Base-by-base conservation (phyloP, 495 filamentous ascomycete genomes). In the Halenospora varia region DNA sequence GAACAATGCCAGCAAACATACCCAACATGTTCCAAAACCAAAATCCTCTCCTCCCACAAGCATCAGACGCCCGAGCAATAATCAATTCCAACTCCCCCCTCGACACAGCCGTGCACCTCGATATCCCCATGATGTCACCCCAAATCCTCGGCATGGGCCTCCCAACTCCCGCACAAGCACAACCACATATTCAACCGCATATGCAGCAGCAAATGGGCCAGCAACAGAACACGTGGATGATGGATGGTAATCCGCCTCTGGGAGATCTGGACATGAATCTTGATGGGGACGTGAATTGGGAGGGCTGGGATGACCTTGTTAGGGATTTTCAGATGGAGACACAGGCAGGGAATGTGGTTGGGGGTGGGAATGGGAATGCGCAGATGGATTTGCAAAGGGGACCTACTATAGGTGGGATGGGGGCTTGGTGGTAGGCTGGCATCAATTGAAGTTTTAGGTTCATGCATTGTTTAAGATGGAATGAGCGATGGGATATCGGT, bases 1-100 rank as follows among this genome's bases (percentile, higher is more conserved):
- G 13, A 54, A 20, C 10, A 41, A 42, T 47, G 29, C 25, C 51
- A 24, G 11, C 49, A 29, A 52, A 8, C 23, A 35, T 23, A n/a
- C 23, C 23, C 45, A n/a, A 26, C 10, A 6, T n/a, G 1, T 72
- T 74, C 1, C 65, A 64, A 9, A 64, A 70, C 53, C 66, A 77
- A 2, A 76, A n/a, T n/a, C n/a, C n/a, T n/a, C n/a, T n/a, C n/a
- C n/a, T n/a, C n/a, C n/a, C n/a, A n/a, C n/a, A n/a, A n/a, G n/a
- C n/a, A n/a, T n/a, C n/a, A n/a, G n/a, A n/a, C n/a, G n/a, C n/a
- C n/a, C n/a, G n/a, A n/a, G n/a, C n/a, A n/a, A n/a, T n/a, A n/a
- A n/a, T n/a, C 77, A 35, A n/a, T 62, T 10, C 48, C 10, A 11
- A 51, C 4, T 25, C 11, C 10, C 45, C 18, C 10, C 10, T 15